phyloP scores from a whole-genome alignment of 148 eudicot species.

The Camellia granthamiana region DNA sequence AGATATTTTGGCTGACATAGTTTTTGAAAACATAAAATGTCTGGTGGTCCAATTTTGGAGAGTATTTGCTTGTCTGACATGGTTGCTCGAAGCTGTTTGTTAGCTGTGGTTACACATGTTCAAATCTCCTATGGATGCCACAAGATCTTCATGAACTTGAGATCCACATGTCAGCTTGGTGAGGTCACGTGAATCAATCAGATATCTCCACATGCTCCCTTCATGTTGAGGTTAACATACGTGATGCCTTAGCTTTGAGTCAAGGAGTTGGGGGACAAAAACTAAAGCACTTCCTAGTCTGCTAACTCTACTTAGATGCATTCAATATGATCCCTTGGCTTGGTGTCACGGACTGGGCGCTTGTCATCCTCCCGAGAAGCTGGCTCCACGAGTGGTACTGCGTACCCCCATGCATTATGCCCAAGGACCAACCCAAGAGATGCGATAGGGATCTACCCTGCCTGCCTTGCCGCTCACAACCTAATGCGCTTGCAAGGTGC shows the following conservation, averaged over 20 bases:
- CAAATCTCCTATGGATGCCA: too few species aligned
- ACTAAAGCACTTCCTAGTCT: not conserved
- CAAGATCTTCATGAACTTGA: too few species aligned
- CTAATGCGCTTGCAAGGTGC: too few species aligned
- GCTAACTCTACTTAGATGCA: not conserved
- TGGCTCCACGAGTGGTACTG: too few species aligned
- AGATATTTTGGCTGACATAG: not conserved
- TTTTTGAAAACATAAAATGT: not conserved
- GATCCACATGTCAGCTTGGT: too few species aligned
- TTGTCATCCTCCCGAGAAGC: too few species aligned
- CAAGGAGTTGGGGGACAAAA: not conserved
- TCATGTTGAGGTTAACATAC: not conserved
- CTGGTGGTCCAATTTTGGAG: not conserved
- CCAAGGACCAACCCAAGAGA: too few species aligned
- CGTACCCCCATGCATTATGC: too few species aligned
- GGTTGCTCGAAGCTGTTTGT: not conserved
- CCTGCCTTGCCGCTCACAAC: too few species aligned
- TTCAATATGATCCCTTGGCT: not conserved
- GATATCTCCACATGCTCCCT: not conserved
- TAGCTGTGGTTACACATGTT: not conserved
- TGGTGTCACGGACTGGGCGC: too few species aligned
- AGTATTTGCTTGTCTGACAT: not conserved
- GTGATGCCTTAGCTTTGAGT: not conserved
- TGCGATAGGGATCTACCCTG: too few species aligned
- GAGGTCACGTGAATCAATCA: not conserved